Percentiles rank a stretch among this genome's conserved stretches.
Conservation (phyloP, 2,329 filamentous ascomycete genomes). For the Diaporthe destruens region DNA sequence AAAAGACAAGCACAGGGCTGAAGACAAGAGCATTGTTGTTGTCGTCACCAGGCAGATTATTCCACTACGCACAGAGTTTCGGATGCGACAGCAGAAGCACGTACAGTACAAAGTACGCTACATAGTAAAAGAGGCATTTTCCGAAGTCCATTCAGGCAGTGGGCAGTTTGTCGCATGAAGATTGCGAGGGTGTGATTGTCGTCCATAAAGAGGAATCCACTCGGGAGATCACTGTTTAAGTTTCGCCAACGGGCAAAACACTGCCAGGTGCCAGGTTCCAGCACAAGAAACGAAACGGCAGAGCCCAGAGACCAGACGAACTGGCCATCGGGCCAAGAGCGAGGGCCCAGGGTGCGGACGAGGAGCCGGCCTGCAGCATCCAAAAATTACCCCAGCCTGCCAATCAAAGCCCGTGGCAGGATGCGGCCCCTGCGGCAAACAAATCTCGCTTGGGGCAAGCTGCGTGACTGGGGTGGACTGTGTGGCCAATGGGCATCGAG, state of each 20-base stretch:
- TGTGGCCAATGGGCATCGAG: background rate
- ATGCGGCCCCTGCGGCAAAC: slow-evolving; percentile 30
- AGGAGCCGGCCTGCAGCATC: slow-evolving; percentile 28
- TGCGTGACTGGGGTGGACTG: background rate
- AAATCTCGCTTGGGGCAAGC: slow-evolving; percentile 33
- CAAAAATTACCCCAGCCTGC: slow-evolving; percentile 34
- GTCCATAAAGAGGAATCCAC: slow-evolving; percentile 18
- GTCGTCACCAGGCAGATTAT: background rate
- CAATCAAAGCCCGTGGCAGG: slow-evolving; percentile 31
- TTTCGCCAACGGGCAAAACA: slow-evolving; percentile 9
- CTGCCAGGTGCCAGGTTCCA: background rate
- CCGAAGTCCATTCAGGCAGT: slow-evolving; percentile 17
- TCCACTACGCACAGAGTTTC: background rate
- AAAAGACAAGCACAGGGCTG: background rate
- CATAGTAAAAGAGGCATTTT: slow-evolving; percentile 19
- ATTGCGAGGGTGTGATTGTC: slow-evolving; percentile 27
- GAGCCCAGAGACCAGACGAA: slow-evolving; percentile 23
- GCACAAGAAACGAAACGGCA: slow-evolving; percentile 18
- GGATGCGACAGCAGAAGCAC: background rate
- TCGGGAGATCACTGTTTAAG: slow-evolving; percentile 29
- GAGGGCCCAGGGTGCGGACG: background rate
- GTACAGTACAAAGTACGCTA: too few relatives aligned
- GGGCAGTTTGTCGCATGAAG: slow-evolving; percentile 12
- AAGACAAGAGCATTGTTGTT: slow-evolving; percentile 9
- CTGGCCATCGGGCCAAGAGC: background rate